Evolutionary conservation across 169 alveolate species (phyloP), one percentile per base, ranked within the genome.

Genomic region (Plasmodium chabaudi): DNA sequence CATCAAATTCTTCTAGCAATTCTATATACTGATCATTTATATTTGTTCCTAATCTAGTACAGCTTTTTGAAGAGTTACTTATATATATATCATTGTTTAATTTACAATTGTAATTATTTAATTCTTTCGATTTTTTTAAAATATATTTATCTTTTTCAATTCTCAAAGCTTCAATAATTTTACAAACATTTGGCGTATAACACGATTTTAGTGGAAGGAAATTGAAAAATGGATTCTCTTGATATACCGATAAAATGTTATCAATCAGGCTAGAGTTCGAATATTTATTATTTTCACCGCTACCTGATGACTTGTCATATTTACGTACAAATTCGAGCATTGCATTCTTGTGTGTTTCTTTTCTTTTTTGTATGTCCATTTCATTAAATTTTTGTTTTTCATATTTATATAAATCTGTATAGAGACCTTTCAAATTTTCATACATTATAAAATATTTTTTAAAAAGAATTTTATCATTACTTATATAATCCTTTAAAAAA

Each of bases 81-180:
- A 86, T 86, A 61, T 86, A 86, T 59, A 86, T 71, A 72, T 86
- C 91, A 73, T 86, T 86, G 51, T 86, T 69, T n/a, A 86, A 49
- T 49, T 86, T 86, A 44, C 70, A 69, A 21, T 69, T 86, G 63
- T 69, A 86, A 34, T 86, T 86, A 47, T 86, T 86, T 70, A 86
- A 70, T 39, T 86, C 91, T 51, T 68, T 86, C 9, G 91, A 86
- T 60, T 69, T 86, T 59, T 49, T 86, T 42, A 86, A 72, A 12
- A 27, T 12, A 64, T 86, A 86, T 53, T 86, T 86, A 39, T 86
- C 87, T 53, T 86, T 86, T 47, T 86, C 91, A 6, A 86, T 25
- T 27, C 57, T 70, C 39, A 86, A 86, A 49, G 60, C 21, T 70
- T 86, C 87, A 10, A 86, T 86, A 9, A 86, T 47, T 86, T 70